Base-by-base conservation (phyloP, 257 asterid genomes). In the Capsicum pubescens region DNA sequence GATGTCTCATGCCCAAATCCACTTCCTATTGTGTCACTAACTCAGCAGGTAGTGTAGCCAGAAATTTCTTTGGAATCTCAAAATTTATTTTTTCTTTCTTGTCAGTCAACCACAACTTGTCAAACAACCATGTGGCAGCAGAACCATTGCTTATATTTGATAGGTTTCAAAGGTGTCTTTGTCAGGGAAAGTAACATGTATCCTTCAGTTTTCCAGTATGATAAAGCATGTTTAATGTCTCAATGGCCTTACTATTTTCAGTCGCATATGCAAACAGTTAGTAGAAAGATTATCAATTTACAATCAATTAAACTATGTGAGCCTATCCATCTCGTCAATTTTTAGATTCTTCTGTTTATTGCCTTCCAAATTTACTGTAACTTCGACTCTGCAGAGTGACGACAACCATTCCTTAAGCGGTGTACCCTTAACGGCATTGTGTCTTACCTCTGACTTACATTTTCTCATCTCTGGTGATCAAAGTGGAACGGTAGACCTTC, bases 391-490 rank as follows among this genome's bases (percentile, higher is more conserved):
- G 93, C 98, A 96, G 99, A 90, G 90, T 84, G 98, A 94, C 57
- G 90, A 78, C 89, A 97, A 92, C 90, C 78, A 88, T 48, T 91
- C 98, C 59, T 64, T 89, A 79, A 96, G 98, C 66, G 97, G 97
- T 81, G 84, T 93, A 82, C 94, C 95, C 0, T 26, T 94, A 93
- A 92, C 95, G 48, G 94, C 97, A 57, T 84, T 96, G 91, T 89
- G 87, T 85, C 93, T 90, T 80, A 78, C 87, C 66, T 85, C 84
- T 63, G 94, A 96, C 52, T 88, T 91, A 2, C 92, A 85, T 80
- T 32, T 85, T 79, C 95, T 96, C 76, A 87, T 96, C 59, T 89
- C 98, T 14, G 99, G 99, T 83, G 99, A 96, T 90, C 93, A 93
- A 90, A 93, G 90, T 88, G 99, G 98, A 91, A 90, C 12, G 87